Conservation (phyloP, 1,284 basidiomycete genomes). For the Gomphus sp. region DNA sequence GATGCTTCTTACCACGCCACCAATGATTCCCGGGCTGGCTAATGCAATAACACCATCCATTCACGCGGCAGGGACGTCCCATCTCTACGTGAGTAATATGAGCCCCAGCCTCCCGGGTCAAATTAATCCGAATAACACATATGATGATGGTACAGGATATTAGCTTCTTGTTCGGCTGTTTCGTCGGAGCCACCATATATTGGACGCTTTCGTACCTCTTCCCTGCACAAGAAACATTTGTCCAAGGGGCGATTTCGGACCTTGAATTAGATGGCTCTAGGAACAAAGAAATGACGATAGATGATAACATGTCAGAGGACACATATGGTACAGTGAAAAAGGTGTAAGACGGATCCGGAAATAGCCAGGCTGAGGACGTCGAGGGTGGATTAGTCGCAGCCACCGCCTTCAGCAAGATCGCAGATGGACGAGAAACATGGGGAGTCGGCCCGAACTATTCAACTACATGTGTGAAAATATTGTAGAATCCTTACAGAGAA, state of each 20-base stretch:
- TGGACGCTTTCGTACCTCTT: conserved; percentile 42
- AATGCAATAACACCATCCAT: conserved; percentile 54
- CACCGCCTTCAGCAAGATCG: too few relatives aligned
- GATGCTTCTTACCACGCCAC: conserved; percentile 51
- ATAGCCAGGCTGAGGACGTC: too few relatives aligned
- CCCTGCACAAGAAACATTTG: conserved; percentile 50
- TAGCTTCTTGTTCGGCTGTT: conserved; percentile 24
- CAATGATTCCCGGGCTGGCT: conserved; percentile 60
- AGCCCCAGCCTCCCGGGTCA: not conserved
- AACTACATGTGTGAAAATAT: too few relatives aligned
- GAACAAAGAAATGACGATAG: not conserved
- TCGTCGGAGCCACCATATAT: conserved; percentile 34
- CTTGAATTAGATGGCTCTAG: conserved; percentile 14
- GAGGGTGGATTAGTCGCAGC: too few relatives aligned
- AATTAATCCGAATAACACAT: not conserved
- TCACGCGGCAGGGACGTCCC: conserved; percentile 36
- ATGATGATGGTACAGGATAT: conserved; percentile 14
- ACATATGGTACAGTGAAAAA: not conserved
- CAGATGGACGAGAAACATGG: too few relatives aligned
- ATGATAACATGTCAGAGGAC: conserved; percentile 6
- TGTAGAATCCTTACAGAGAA: too few relatives aligned
- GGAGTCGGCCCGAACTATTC: too few relatives aligned
- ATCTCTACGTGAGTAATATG: conserved; percentile 10
- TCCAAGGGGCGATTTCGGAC: conserved; percentile 34
- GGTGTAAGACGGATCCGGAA: not conserved